These are phyloP conservation scores for Podosphaera leucotricha DNA, from an alignment of 2,329 filamentous ascomycete genomes.

Conservation along the genomic window DNA sequence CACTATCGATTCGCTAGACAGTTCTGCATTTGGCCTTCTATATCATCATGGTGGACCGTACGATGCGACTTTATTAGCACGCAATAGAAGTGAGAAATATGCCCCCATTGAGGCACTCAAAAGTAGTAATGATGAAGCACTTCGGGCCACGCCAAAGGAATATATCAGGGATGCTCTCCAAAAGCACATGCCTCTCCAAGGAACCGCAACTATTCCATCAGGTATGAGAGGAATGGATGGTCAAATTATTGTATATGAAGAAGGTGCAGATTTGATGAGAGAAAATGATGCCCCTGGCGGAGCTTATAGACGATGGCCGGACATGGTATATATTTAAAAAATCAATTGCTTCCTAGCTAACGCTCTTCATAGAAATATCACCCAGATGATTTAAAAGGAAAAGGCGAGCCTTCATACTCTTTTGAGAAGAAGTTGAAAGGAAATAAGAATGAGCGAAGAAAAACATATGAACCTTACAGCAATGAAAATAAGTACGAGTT, in stretches of 20 bases:
- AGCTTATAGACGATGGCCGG: conserved; percentile 56
- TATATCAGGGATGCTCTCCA: conserved; percentile 51
- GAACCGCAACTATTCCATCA: conserved; percentile 52
- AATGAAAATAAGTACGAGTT: conserved; percentile 23
- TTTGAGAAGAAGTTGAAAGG: conserved; percentile 44
- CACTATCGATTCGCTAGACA: conserved; percentile 59
- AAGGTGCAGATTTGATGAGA: conserved; percentile 69
- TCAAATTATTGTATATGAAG: conserved; percentile 51
- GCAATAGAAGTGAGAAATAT: conserved; percentile 38
- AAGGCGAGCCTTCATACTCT: conserved; percentile 53
- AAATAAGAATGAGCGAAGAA: conserved; percentile 18
- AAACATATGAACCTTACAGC: conserved; percentile 7
- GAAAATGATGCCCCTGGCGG: conserved; percentile 43
- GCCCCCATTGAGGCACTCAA: conserved; percentile 59
- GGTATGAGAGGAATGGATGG: conserved; percentile 47
- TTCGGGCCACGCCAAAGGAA: conserved; percentile 60
- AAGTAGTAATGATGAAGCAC: conserved; percentile 48
- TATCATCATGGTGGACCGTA: conserved; percentile 88
- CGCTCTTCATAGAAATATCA: conserved; percentile 34
- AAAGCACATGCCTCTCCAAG: conserved; percentile 58
- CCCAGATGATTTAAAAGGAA: conserved; percentile 58
- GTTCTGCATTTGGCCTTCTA: conserved; percentile 28
- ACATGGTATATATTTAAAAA: conserved; percentile 30
- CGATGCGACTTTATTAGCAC: conserved; percentile 53
- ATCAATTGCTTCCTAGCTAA: not conserved